Percentiles rank a stretch among this genome's conserved stretches.
Conservation (phyloP, 1,284 basidiomycete species). For the Anthracocystis setariae region DNA sequence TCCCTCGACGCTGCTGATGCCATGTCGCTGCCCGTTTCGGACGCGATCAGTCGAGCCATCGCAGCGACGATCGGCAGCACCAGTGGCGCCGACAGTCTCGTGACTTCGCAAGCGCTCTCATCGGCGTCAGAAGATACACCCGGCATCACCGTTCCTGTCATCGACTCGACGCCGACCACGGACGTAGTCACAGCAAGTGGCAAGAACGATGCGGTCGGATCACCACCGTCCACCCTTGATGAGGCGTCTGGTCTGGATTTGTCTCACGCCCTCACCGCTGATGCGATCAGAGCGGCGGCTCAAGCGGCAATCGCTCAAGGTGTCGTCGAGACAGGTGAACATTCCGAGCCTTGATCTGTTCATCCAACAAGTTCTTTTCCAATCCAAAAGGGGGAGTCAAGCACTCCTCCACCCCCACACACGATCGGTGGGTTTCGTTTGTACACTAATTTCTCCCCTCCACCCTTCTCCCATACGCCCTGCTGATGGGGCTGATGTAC, state of each 20-base stretch:
- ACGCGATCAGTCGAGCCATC: slow-evolving; percentile 36
- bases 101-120: slow-evolving; percentile 11
- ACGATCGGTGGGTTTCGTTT: background rate
- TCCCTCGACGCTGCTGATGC: slow-evolving; percentile 14
- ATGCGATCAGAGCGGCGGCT: slow-evolving; percentile 38
- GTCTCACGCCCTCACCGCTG: slow-evolving; percentile 24
- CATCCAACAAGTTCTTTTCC: background rate
- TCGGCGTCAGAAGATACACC: background rate
- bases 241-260: slow-evolving; percentile 5
- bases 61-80: slow-evolving; percentile 34
- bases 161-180: background rate
- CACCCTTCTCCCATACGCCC: background rate
- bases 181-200: slow-evolving; percentile 12
- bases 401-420: background rate
- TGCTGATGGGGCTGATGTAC: background rate
- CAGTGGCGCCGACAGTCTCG: background rate
- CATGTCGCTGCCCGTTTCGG: slow-evolving; percentile 27
- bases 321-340: slow-evolving; percentile 4
- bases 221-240: background rate
- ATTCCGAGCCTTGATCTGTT: background rate
- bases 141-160: background rate
- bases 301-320: slow-evolving; percentile 43
- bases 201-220: background rate
- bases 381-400: background rate
- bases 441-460: slow-evolving; percentile 4